Conservation (phyloP, 257 asterid species). For the Leptodermis oblonga region DNA sequence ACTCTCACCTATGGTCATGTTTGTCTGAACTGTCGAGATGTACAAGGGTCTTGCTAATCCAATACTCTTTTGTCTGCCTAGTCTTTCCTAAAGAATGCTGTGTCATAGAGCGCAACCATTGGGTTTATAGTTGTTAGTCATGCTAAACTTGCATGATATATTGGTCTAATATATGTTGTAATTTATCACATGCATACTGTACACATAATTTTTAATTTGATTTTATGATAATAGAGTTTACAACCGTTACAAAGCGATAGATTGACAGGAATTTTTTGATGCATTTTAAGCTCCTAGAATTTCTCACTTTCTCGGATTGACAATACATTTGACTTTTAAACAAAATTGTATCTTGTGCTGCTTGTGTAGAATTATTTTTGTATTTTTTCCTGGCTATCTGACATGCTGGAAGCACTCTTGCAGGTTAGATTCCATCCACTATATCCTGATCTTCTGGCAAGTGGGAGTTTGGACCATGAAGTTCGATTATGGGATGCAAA, state of each 20-base stretch:
- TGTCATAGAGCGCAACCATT: neutral
- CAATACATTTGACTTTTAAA: neutral
- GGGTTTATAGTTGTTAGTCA: neutral
- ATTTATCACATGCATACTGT: neutral
- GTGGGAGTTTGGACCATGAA: slow-evolving; percentile 99
- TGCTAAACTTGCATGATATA: neutral
- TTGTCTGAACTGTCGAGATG: neutral
- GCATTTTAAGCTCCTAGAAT: neutral
- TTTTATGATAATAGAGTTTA: neutral
- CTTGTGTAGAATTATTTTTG: neutral
- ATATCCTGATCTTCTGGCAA: slow-evolving; percentile 75
- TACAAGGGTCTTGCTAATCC: neutral
- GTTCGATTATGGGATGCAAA: slow-evolving; percentile 93
- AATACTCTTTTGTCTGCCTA: neutral
- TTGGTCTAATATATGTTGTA: neutral
- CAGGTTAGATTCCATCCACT: slow-evolving; percentile 98
- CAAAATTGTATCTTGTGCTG: slow-evolving; percentile 8
- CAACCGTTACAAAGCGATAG: neutral
- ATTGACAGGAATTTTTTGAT: neutral
- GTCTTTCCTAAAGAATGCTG: neutral
- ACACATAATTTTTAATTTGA: neutral
- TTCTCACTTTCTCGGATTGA: neutral
- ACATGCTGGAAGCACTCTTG: slow-evolving; percentile 28
- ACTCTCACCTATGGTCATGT: neutral
- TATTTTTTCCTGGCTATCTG: slow-evolving; percentile 20